Conservation (phyloP, 352 stramenopile genomes). For the Pythium rhizo-oryzae region DNA sequence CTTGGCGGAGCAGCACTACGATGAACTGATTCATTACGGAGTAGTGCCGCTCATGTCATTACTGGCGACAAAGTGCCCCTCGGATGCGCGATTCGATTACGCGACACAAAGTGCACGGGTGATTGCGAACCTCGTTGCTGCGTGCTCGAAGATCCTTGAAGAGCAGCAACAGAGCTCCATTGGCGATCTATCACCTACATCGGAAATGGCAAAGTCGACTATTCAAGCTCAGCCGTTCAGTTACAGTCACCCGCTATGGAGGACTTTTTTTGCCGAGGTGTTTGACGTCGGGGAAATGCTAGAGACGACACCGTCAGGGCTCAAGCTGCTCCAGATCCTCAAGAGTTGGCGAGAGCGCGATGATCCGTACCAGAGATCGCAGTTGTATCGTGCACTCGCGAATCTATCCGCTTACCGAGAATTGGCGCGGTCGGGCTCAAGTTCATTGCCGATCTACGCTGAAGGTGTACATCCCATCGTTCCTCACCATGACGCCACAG, state of each 20-base stretch:
- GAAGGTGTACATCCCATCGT: slow-evolving; percentile 85
- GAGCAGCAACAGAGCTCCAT: neutral
- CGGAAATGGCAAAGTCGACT: neutral
- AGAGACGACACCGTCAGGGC: slow-evolving; percentile 44
- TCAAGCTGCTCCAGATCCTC: slow-evolving; percentile 44
- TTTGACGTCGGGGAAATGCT: slow-evolving; percentile 62
- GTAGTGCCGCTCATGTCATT: slow-evolving; percentile 66
- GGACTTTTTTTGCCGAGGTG: slow-evolving; percentile 42
- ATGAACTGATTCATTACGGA: slow-evolving; percentile 65
- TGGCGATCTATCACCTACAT: neutral
- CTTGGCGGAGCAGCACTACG: slow-evolving; percentile 63
- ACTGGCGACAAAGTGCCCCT: slow-evolving; percentile 40
- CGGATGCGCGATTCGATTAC: slow-evolving; percentile 39
- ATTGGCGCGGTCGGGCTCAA: slow-evolving; percentile 34
- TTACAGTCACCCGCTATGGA: slow-evolving; percentile 23
- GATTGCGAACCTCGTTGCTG: slow-evolving; percentile 73
- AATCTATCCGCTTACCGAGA: slow-evolving; percentile 70
- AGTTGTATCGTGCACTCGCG: slow-evolving; percentile 66
- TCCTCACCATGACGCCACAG: slow-evolving; percentile 8
- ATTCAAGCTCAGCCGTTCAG: neutral
- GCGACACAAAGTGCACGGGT: slow-evolving; percentile 67
- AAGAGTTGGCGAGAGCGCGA: slow-evolving; percentile 40
- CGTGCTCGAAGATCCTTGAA: slow-evolving; percentile 46
- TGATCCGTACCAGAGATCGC: slow-evolving; percentile 77
- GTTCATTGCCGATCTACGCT: slow-evolving; percentile 57